Conservation (phyloP, 202 grass and related monocot genomes). For the Panicum virgatum region DNA sequence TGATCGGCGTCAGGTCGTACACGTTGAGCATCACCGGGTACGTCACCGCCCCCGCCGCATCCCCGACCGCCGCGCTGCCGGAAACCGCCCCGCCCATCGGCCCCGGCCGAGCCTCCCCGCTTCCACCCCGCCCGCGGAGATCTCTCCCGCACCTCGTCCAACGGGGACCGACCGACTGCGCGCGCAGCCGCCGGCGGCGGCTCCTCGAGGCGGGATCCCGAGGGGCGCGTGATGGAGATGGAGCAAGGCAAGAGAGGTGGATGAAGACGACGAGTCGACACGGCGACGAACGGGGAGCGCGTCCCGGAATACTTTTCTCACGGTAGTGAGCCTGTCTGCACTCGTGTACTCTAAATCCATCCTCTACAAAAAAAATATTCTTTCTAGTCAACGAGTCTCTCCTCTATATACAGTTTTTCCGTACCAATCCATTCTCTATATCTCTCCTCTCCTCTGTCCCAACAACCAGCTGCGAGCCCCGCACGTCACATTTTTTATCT, state of each 20-base stretch:
- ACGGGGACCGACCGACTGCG: neutral
- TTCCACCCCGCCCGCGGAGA: neutral
- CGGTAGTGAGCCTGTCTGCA: neutral
- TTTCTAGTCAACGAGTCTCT: too few species aligned
- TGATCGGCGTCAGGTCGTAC: constrained; percentile 87
- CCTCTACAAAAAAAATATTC: too few species aligned
- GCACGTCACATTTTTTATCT: too few species aligned
- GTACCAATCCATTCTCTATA: too few species aligned
- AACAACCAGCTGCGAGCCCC: too few species aligned
- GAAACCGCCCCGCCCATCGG: constrained; percentile 50
- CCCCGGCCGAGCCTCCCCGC: neutral
- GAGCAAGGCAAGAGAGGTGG: neutral
- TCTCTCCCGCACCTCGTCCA: neutral
- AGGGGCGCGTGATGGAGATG: neutral
- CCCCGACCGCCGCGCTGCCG: constrained; percentile 10
- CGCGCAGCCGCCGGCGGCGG: neutral
- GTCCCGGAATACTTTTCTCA: neutral
- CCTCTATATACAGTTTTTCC: too few species aligned
- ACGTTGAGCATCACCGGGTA: constrained; percentile 65
- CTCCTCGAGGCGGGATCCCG: constrained; percentile 8
- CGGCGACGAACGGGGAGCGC: constrained; percentile 10
- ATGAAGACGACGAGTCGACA: constrained; percentile 31
- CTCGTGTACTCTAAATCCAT: too few species aligned
- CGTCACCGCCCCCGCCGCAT: neutral
- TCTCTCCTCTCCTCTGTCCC: too few species aligned